Evolutionary conservation across 2,329 filamentous ascomycete genomes (phyloP).

Genomic region (Fusarium subglutinans): DNA sequence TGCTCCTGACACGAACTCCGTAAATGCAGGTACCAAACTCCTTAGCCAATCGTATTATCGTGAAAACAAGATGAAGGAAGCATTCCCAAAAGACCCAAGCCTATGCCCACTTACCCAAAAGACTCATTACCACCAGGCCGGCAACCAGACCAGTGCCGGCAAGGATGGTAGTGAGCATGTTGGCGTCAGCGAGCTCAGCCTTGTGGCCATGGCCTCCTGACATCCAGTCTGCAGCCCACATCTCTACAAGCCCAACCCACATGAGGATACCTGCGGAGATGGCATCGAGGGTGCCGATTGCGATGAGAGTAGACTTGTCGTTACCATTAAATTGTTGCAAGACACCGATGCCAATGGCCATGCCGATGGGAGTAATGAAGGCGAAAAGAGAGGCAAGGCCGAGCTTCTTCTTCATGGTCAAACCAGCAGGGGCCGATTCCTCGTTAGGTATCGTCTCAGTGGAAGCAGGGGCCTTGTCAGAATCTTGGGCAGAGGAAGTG

Average conservation of each 20-base stretch:
- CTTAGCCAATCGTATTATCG: constrained; percentile 1
- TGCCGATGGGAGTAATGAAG: constrained; percentile 78
- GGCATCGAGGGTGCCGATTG: constrained; percentile 78
- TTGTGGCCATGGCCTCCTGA: constrained; percentile 53
- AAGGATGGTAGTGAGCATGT: constrained; percentile 56
- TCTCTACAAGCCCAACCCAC: constrained; percentile 84
- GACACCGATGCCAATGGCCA: constrained; percentile 82
- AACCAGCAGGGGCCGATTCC: constrained; percentile 18
- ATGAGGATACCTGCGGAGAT: constrained; percentile 78
- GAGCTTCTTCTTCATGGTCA: constrained; percentile 62
- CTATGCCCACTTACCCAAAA: constrained; percentile 80
- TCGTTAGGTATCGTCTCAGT: constrained; percentile 34
- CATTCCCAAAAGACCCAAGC: background rate
- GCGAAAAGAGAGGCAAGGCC: constrained; percentile 72
- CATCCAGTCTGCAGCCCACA: constrained; percentile 81
- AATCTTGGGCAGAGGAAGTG: constrained; percentile 27
- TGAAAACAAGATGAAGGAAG: background rate
- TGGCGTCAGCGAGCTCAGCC: constrained; percentile 63
- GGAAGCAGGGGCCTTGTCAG: constrained; percentile 41
- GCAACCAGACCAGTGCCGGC: constrained; percentile 64
- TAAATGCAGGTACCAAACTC: constrained; percentile 11
- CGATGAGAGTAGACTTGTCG: constrained; percentile 72
- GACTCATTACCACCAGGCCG: constrained; percentile 75
- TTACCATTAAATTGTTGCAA: constrained; percentile 78
- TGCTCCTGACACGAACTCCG: constrained; percentile 22